Evolutionary conservation across 140 eudicot genomes (phyloP), one percentile per base, ranked within the genome.

Genomic region (Cichorium intybus): DNA sequence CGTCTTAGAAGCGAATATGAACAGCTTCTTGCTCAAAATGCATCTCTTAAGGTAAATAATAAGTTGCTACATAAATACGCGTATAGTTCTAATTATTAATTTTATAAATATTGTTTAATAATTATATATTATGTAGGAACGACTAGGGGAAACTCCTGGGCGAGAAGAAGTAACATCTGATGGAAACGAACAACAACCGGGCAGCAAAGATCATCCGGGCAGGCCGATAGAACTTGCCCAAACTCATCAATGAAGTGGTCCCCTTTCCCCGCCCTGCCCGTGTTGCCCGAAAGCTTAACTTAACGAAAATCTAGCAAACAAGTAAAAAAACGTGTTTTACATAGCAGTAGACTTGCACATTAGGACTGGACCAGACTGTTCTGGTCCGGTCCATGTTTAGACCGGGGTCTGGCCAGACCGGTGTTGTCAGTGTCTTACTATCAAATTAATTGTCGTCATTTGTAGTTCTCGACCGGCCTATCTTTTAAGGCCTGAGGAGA

Each of bases 1-100:
- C 93, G 82, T 20, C 60, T 85, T 37, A 80, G 90, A 78, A 88
- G 79, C 21, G 95, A 88, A 18, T 79, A 80, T 39, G 97, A 93
- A 51, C 85, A 93, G 52, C 84, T 93, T 77, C 80, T 81, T 74
- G 79, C 88, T 58, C 95, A 93, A 64, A 93, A 93, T 80, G 86
- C 81, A 4, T 59, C 85, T 67, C 87, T 93, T 17, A 85, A 93
- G 97, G 99, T 93, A 81, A 51, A 31, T 11, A n/a, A 11, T 6
- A 14, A 47, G 18, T 48, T 39, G n/a, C n/a, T n/a, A n/a, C n/a
- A n/a, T n/a, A n/a, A n/a, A n/a, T n/a, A n/a, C n/a, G n/a, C n/a
- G n/a, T n/a, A n/a, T n/a, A n/a, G n/a, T n/a, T n/a, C n/a, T 9
- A 35, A 35, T 0, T 3, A 35, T 35, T 35, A 7, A 35, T 0